These are phyloP conservation scores for Leucaena leucocephala DNA, from an alignment of 306 rosid genomes.

Conservation along the genomic window DNA sequence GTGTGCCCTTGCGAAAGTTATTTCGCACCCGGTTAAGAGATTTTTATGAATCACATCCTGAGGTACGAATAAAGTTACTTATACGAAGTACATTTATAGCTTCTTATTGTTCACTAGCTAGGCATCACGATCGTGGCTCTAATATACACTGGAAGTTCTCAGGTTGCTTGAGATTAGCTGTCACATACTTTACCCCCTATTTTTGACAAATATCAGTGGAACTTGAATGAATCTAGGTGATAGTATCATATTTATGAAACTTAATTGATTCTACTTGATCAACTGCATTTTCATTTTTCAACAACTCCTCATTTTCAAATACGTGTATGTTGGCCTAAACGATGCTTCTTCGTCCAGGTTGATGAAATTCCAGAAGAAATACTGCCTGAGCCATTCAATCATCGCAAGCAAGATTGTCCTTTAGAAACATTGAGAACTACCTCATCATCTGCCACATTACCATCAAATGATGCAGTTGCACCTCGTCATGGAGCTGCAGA, in stretches of 20 bases:
- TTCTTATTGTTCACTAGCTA: not conserved
- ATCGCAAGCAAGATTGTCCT: conserved; percentile 28
- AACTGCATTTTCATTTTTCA: not conserved
- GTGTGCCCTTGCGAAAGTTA: conserved; percentile 49
- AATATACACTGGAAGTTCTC: not conserved
- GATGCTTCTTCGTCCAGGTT: conserved; percentile 50
- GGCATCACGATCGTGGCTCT: not conserved
- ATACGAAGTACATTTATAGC: not conserved
- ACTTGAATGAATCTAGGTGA: not conserved
- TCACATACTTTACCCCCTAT: not conserved
- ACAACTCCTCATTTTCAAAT: not conserved
- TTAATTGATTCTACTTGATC: not conserved
- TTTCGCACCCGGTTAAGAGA: conserved; percentile 51
- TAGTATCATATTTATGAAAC: not conserved
- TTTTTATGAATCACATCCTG: conserved; percentile 59
- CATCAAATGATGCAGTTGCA: conserved; percentile 19
- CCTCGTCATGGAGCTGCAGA: conserved; percentile 30
- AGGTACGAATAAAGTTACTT: conserved; percentile 49
- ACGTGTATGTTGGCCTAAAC: conserved; percentile 29
- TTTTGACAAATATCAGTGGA: not conserved
- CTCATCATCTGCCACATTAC: conserved; percentile 18
- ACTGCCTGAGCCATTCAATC: conserved; percentile 76
- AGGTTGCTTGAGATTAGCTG: not conserved
- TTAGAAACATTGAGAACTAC: conserved; percentile 22
- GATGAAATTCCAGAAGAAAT: conserved; percentile 73